Evolutionary conservation across 2,329 filamentous ascomycete species (phyloP), one percentile per base, ranked within the genome.

Genomic region (Drechslerella stenobrocha): DNA sequence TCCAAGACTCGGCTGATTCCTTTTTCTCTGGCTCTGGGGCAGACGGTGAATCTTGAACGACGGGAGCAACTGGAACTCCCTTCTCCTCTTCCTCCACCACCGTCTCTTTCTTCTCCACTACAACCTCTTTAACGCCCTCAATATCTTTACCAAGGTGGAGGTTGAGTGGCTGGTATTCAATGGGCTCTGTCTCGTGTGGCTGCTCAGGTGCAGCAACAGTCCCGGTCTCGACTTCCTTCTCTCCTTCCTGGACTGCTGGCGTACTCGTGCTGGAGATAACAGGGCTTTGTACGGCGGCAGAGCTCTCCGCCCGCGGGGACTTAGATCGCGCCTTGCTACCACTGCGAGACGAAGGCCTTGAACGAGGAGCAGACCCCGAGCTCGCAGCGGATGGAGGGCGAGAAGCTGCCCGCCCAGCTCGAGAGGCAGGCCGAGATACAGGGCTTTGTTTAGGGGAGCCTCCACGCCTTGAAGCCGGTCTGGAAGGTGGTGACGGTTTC

Each of bases 231-330:
- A 32, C 32, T 11, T 53, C 48, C 7, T 66, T 23, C 32, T 58
- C 61, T 3, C 26, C 32, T 11, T 53, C 48, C 7, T 66, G 30
- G 5, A 58, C 42, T 1, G 52, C 45, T 7, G 15, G 52, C 52
- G 58, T 58, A 0, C 42, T 51, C 18, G 32, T 11, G 15, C 52
- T 52, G 1, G 52, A 35, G 26, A 56, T 2, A 1, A 42, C 32
- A 24, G 57, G 22, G 11, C 48, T 40, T 15, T 66, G 51, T 3
- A 40, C 35, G 3, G 45, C 52, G 2, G 24, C 59, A 2, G 59
- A 57, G 23, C 46, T 58, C 24, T 53, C 47, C n/a, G 52, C 48
- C 5, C 61, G 50, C 3, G 61, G n/a, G n/a, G n/a, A 66, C 22
- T 32, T 45, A 2, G 53, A 51, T n/a, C 61, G 34, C 1, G 30